These are phyloP conservation scores for Yamadazyma trypodendri DNA, from an alignment of 1,139 yeast species.

Conservation along the genomic window DNA sequence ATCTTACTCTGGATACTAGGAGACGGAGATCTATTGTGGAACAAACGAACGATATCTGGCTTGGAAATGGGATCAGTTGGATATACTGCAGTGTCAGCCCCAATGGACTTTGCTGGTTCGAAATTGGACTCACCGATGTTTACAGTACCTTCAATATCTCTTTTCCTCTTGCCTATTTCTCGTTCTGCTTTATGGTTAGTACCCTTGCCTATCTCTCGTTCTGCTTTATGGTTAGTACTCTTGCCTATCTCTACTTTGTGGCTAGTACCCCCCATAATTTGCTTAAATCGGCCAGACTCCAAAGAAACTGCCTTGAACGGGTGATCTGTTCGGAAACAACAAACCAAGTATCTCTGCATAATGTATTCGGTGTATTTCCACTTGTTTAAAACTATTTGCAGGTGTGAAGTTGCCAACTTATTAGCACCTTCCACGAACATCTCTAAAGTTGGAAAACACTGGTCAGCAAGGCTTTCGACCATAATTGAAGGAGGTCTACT, in stretches of 20 bases:
- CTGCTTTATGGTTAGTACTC: too few relatives aligned
- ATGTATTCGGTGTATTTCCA: not conserved
- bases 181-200: too few relatives aligned
- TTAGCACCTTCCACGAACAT: not conserved
- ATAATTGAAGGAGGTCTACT: too few relatives aligned
- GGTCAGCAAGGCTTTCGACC: too few relatives aligned
- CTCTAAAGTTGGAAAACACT: too few relatives aligned
- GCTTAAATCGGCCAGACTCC: not conserved
- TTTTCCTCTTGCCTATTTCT: too few relatives aligned
- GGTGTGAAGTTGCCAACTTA: not conserved
- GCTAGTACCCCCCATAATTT: not conserved
- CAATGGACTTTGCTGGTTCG: not conserved
- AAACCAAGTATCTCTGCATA: not conserved
- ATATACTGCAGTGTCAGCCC: too few relatives aligned
- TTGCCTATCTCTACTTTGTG: too few relatives aligned
- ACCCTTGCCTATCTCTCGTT: too few relatives aligned
- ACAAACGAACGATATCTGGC: too few relatives aligned
- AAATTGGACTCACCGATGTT: not conserved
- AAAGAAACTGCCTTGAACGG: not conserved
- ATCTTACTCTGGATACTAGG: not conserved
- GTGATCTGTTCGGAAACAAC: not conserved
- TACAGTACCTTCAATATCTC: too few relatives aligned
- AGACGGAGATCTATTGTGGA: not conserved
- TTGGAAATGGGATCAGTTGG: too few relatives aligned
- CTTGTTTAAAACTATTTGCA: not conserved